Percentiles rank a stretch among this genome's conserved stretches.
phyloP scores from a whole-genome alignment of 345 rosid genomes.

The Conringia planisiliqua region DNA sequence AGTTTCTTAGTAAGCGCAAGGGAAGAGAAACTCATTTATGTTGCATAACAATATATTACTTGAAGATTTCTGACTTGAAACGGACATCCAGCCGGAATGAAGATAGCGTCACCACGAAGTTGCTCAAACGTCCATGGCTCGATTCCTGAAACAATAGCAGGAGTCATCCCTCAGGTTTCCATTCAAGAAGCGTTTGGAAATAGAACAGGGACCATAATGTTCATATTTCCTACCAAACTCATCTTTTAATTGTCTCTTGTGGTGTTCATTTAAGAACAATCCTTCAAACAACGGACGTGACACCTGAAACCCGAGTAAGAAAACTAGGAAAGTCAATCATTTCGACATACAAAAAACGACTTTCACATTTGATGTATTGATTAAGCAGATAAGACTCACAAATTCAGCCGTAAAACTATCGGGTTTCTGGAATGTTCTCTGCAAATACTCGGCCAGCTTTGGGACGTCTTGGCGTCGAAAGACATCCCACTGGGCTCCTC shows the following conservation, averaged over 20 bases:
- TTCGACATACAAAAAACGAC: background rate
- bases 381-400: conserved; percentile 43
- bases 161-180: conserved; percentile 3
- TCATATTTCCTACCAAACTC: conserved; percentile 59
- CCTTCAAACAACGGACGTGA: conserved; percentile 57
- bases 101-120: conserved; percentile 74
- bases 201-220: background rate
- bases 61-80: conserved; percentile 78
- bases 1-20: background rate
- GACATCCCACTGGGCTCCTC: conserved; percentile 82
- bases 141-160: conserved; percentile 52
- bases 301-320: conserved; percentile 47
- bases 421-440: conserved; percentile 35
- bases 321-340: conserved; percentile 16
- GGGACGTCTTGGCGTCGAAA: conserved; percentile 80
- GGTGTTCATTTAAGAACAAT: conserved; percentile 53
- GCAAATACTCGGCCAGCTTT: conserved; percentile 57
- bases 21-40: background rate
- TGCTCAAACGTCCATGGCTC: conserved; percentile 95
- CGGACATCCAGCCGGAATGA: conserved; percentile 95
- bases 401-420: conserved; percentile 33
- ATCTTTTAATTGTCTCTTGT: conserved; percentile 62
- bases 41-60: conserved; percentile 33
- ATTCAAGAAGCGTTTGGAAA: conserved; percentile 3
- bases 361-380: conserved; percentile 2